Percentiles rank a stretch among this genome's conserved stretches.
Conservation (phyloP, 2,329 filamentous ascomycete genomes). For the Colletotrichum eremochloae region DNA sequence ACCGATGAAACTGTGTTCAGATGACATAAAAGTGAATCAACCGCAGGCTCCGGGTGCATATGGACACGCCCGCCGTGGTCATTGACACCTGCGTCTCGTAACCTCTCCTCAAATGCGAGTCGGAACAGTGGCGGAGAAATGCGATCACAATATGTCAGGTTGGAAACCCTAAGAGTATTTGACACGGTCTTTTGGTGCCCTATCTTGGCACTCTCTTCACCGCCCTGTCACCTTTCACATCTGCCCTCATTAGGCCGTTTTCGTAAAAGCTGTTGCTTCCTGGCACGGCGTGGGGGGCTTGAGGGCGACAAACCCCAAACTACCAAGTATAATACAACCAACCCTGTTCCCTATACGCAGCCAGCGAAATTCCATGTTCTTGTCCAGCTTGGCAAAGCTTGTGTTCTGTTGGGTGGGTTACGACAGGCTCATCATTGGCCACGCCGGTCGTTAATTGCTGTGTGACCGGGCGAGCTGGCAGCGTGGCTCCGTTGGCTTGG, state of each 20-base stretch:
- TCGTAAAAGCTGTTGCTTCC: neutral
- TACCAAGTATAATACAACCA: neutral
- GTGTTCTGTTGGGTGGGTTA: neutral
- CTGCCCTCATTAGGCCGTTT: neutral
- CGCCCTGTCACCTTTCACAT: neutral
- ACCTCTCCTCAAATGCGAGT: neutral
- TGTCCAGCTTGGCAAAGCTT: conserved; percentile 1
- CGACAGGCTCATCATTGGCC: neutral
- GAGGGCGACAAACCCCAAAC: neutral
- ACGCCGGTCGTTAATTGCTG: neutral
- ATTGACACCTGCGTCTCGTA: neutral
- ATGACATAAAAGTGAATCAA: neutral
- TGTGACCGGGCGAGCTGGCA: neutral
- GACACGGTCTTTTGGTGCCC: neutral
- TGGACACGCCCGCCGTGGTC: neutral
- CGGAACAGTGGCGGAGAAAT: neutral
- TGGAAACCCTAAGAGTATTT: no score
- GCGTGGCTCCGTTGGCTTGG: neutral
- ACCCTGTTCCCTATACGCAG: neutral
- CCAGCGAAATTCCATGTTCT: neutral
- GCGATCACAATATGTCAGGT: neutral
- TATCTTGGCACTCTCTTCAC: no score
- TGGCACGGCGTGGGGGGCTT: neutral
- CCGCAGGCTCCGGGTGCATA: neutral
- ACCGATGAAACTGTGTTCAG: neutral